Base-by-base conservation (phyloP, 2,329 filamentous ascomycete genomes). In the Hypoxylon sp. region DNA sequence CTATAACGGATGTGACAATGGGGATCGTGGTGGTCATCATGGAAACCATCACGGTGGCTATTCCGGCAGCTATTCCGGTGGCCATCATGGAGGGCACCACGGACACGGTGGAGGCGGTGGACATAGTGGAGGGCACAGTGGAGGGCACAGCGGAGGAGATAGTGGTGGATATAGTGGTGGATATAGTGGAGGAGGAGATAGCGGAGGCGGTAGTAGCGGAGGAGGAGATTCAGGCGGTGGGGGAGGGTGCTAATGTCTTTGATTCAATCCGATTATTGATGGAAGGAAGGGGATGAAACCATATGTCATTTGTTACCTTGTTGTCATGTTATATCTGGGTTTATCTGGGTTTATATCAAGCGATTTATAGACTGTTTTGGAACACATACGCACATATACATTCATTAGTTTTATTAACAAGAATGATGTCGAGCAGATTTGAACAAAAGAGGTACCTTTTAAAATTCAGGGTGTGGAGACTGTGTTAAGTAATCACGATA, bases 401-500 rank as follows among this genome's bases (percentile, higher is more conserved):
- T 19, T 19, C 2, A 9, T 44, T 44, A 8, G 24, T n/a, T 26
- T 26, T 26, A 26, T 26, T 26, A 26, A 31, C 29, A 31, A 9
- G 29, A 31, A 31, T 31, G 29, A 31, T 31, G 29, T 31, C 29
- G 29, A 31, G 3, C 9, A 31, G 29, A 31, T 31, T 31, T 31
- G n/a, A 17, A 42, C 2, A 17, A 11, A 14, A 13, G 35, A 39
- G 8, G 19, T 47, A 47, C 44, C 17, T 19, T 17, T 19, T 3
- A 6, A 10, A 47, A 31, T 39, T 3, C 14, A 17, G 14, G 37
- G 8, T 42, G 17, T 22, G 39, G 39, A 48, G 11, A 17, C 39
- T 51, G 3, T 37, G 46, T n/a, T 42, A 53, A 44, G 47, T 53
- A 35, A 57, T 44, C 35, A 42, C 39, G 48, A 65, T 59, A 57